A percentile compares a stretch with the other conserved stretches of the same genome.
Evolutionary conservation across 2,329 filamentous ascomycete species (phyloP).

Genomic region (Trichoderma aggressivum): DNA sequence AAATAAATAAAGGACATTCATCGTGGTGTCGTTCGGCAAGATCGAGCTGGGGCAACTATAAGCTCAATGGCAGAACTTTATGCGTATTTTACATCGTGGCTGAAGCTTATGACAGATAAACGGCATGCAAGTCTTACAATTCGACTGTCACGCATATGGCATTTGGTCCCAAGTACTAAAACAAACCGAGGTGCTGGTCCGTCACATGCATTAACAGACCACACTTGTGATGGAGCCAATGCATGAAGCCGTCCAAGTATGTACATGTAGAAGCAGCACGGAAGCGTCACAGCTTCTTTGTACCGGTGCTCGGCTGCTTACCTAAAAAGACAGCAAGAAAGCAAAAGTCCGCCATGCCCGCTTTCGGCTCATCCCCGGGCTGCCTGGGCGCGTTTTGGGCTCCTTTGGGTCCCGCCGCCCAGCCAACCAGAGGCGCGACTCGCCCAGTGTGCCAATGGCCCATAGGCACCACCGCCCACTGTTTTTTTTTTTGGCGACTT

Average conservation of each 20-base stretch:
- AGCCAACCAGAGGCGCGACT: conserved; percentile 20
- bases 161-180: not conserved
- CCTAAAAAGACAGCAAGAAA: not conserved
- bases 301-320: not conserved
- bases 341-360: not conserved
- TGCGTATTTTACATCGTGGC: not conserved
- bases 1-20: not conserved
- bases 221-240: not conserved
- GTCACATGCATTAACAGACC: not conserved
- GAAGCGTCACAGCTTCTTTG: not conserved
- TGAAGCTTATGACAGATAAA: not conserved
- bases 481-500: conserved; percentile 13
- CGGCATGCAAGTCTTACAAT: not conserved
- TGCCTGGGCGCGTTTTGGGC: conserved; percentile 3
- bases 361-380: conserved; percentile 10
- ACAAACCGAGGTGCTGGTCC: not conserved
- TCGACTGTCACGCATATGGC: not conserved
- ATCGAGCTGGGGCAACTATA: not conserved
- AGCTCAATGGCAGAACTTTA: not conserved
- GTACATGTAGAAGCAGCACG: not conserved
- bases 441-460: conserved; percentile 1
- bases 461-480: conserved; percentile 4
- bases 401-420: not conserved
- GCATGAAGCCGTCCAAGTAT: not conserved
- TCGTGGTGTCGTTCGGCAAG: not conserved